Percentiles rank a stretch among this genome's conserved stretches.
Conservation (phyloP, 805 yeast species). For the Saturnispora diversa region DNA sequence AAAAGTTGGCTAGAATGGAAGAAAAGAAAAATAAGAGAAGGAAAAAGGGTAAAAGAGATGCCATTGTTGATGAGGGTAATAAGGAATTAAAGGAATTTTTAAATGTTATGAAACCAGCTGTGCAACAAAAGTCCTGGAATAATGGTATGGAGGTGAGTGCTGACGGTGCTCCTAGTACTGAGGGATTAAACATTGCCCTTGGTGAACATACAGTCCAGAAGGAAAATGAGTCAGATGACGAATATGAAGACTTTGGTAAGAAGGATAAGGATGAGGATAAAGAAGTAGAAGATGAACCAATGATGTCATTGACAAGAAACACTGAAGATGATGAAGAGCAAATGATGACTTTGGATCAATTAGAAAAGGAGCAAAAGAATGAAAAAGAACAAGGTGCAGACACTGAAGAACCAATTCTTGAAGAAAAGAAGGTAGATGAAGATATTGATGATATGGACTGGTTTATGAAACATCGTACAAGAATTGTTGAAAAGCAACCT, state of each 20-base stretch:
- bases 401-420: conserved; percentile 13
- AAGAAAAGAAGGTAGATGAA: conserved; percentile 27
- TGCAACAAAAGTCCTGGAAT: conserved; percentile 67
- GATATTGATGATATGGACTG: conserved; percentile 74
- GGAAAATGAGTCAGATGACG: conserved; percentile 40
- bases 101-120: conserved; percentile 72
- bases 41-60: conserved; percentile 35
- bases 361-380: conserved; percentile 17
- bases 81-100: conserved; percentile 71
- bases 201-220: conserved; percentile 18
- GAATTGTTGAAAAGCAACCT: conserved; percentile 42
- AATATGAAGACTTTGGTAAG: conserved; percentile 39
- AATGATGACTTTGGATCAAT: conserved; percentile 31
- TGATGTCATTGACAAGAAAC: background rate
- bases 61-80: conserved; percentile 51
- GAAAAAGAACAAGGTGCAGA: conserved; percentile 3
- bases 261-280: conserved; percentile 30
- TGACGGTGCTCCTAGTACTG: conserved; percentile 38
- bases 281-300: conserved; percentile 28
- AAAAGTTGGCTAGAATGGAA: conserved; percentile 40
- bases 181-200: conserved; percentile 38
- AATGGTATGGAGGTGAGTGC: conserved; percentile 47
- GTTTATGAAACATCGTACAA: conserved; percentile 66
- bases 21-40: conserved; percentile 32
- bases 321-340: conserved; percentile 46